These are phyloP conservation scores for Mycosphaerella arachidis DNA, from an alignment of 2,329 filamentous ascomycete species.

Conservation along the genomic window DNA sequence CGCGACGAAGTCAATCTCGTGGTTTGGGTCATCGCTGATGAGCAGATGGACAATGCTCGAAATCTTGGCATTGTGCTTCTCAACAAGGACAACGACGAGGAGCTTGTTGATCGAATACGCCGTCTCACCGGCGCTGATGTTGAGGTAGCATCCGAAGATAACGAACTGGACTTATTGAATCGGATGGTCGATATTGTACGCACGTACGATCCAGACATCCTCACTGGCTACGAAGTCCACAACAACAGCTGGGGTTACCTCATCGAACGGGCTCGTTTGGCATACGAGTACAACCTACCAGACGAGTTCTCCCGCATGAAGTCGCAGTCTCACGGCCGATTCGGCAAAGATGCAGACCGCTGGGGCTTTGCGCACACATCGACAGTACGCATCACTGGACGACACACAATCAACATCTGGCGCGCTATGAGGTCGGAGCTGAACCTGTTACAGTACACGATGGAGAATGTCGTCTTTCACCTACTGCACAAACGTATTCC, in stretches of 20 bases:
- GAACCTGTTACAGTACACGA: constrained; percentile 86
- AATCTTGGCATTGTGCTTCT: constrained; percentile 70
- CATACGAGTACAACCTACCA: constrained; percentile 86
- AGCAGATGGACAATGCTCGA: constrained; percentile 65
- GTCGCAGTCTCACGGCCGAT: constrained; percentile 72
- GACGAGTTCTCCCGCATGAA: constrained; percentile 90
- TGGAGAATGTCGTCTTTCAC: constrained; percentile 95
- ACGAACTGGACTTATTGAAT: constrained; percentile 80
- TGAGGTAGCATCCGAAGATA: constrained; percentile 68
- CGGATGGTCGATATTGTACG: constrained; percentile 85
- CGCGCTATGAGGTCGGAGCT: constrained; percentile 91
- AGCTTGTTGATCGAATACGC: constrained; percentile 57
- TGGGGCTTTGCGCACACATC: constrained; percentile 96
- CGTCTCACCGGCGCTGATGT: constrained; percentile 52
- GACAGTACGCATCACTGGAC: constrained; percentile 84
- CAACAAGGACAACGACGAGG: constrained; percentile 47
- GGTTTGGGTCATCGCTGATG: constrained; percentile 69
- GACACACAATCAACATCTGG: constrained; percentile 97
- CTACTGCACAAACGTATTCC: constrained; percentile 81
- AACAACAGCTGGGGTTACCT: constrained; percentile 92
- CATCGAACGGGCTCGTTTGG: constrained; percentile 78
- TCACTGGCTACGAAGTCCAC: constrained; percentile 93
- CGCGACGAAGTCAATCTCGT: constrained; percentile 83
- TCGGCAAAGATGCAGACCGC: constrained; percentile 78
- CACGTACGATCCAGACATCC: constrained; percentile 78